Base-by-base conservation (phyloP, 108 stramenopile species). In the Cyclostephanos invisitatus region DNA sequence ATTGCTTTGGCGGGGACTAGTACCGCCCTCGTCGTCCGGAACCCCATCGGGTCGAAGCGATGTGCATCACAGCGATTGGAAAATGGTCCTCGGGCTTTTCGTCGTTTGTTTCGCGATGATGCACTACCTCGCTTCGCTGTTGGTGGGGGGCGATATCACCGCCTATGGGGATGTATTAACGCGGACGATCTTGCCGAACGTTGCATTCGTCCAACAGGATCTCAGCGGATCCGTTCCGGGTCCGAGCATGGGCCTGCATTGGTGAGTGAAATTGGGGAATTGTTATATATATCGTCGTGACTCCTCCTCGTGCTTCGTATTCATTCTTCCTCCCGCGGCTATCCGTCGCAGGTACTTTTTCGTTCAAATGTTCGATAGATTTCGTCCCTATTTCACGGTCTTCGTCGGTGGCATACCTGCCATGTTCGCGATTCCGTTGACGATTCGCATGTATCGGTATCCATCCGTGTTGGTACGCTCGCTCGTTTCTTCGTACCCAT, bases 301-400 rank as follows among this genome's bases (percentile, higher is more conserved):
- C n/a, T n/a, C n/a, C 28, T 20, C 18, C 40, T 36, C n/a, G n/a
- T n/a, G n/a, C 7, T 9, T 24, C n/a, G 12, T 20, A 20, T 63
- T 47, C 9, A 20, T 38, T 47, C 46, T 27, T 38, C 10, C 10
- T 64, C 63, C 20, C 27, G 25, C 0, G 9, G 24, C 35, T 67
- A 0, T 59, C 17, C 24, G 14, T 46, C 17, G 12, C 44, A 75
- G 74, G 74, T 94, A 94, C 73, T 78, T 91, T 28, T 67, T 77
- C 36, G 91, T 94, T 48, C 87, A 94, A 82, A 64, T 87, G 32
- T 94, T 94, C 78, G 86, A 78, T 56, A 80, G 91, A 51, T 91
- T 91, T 58, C 83, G 83, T 18, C 69, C 68, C 3, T 94, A 91
- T 74, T 92, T 89, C 70, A 57, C 66, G 18, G 38, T 82, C 8